A percentile compares a stretch with the other conserved stretches of the same genome.
phyloP scores from a whole-genome alignment of 1,139 yeast species.

The Saccharomyces hybrid region DNA sequence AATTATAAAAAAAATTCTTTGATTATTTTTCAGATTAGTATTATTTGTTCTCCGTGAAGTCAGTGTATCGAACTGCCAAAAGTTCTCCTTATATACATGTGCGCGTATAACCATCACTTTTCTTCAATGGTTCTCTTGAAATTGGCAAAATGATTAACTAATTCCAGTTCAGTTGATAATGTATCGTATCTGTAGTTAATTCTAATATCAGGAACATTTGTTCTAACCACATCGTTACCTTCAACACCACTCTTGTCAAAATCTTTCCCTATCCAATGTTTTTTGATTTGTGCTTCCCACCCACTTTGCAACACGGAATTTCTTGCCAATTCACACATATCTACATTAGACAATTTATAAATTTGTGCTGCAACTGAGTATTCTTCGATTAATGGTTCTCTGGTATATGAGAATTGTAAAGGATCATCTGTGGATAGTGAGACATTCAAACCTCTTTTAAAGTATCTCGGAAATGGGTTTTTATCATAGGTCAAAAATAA shows the following conservation, averaged over 20 bases:
- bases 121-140: slow-evolving; percentile 8
- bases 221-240: slow-evolving; percentile 86
- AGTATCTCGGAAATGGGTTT: slow-evolving; percentile 83
- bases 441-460: slow-evolving; percentile 87
- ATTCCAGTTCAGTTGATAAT: slow-evolving; percentile 60
- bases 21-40: not conserved
- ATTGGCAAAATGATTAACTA: slow-evolving; percentile 55
- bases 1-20: not conserved
- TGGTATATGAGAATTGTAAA: slow-evolving; percentile 89
- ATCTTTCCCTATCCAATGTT: slow-evolving; percentile 84
- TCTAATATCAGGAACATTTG: slow-evolving; percentile 89
- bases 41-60: not conserved
- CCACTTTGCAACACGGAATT: slow-evolving; percentile 89
- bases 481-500: slow-evolving; percentile 91
- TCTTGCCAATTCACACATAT: slow-evolving; percentile 86
- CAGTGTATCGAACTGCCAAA: not conserved
- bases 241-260: slow-evolving; percentile 55
- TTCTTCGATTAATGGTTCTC: slow-evolving; percentile 97
- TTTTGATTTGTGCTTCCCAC: slow-evolving; percentile 75
- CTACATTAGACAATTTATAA: slow-evolving; percentile 86
- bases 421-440: slow-evolving; percentile 92
- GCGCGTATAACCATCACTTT: not conserved
- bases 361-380: slow-evolving; percentile 97
- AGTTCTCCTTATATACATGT: not conserved
- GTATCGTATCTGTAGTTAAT: slow-evolving; percentile 79